Base-by-base conservation (phyloP, 1,284 basidiomycete genomes). In the Trichosporon sp. region DNA sequence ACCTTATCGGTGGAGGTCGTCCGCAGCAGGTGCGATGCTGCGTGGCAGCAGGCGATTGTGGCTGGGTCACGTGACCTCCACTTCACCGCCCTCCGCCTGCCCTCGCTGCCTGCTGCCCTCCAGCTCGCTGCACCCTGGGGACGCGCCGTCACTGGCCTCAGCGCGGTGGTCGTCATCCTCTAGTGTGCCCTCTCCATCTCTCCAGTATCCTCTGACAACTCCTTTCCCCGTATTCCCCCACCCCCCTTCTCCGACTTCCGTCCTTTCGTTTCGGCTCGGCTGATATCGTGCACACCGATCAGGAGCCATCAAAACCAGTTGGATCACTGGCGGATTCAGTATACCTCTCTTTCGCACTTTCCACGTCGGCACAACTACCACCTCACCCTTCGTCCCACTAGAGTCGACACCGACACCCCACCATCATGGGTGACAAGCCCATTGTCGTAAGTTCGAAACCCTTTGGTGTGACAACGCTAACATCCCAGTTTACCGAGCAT, bases 401-500 rank as follows among this genome's bases (percentile, higher is more conserved):
- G 33, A 40, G 37, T 27, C 58, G 57, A 57, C 33, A 37, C 59
- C 32, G 32, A 44, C 19, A 25, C 33, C 56, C 56, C 58, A 49
- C 32, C 73, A 73, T 33, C 63, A 79, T 79, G 78, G 74, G 71
- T 62, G 78, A 79, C 66, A 79, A 79, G 69, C 78, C 78, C 37
- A 79, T 79, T 68, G 73, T 69, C 61, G 78, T 79, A 54, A 59
- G 77, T 73, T 19, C 3, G 19, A 23, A 14, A 52, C n/a, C 4
- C 49, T 29, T 25, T 7, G 14, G 4, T 4, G 11, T 36, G 16
- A 31, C 16, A 14, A 54, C 56, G 68, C 63, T 68, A 54, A 64
- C 58, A 19, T 16, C 9, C n/a, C 65, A 81, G 77, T 82, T 82
- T 74, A 81, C 80, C 60, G 81, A 82, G 79, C 81, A 82, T 70